These are phyloP conservation scores for Xerocomellus chrysenteron DNA, from an alignment of 768 basidiomycete species.

Conservation along the genomic window DNA sequence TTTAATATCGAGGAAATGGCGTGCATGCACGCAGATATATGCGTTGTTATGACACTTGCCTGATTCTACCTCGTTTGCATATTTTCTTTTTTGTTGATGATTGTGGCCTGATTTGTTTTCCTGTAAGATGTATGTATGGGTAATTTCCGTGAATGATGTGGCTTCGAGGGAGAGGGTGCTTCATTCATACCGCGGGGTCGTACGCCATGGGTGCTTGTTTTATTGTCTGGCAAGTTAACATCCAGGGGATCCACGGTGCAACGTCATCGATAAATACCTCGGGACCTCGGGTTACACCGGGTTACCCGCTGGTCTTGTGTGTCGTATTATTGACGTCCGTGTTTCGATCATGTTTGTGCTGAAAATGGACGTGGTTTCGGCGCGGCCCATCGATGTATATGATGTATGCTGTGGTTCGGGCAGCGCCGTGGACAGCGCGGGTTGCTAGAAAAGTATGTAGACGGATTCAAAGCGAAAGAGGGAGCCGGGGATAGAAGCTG, in stretches of 20 bases:
- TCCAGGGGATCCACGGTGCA: neutral
- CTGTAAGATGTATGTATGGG: constrained; percentile 37
- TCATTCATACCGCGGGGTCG: neutral
- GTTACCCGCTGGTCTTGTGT: neutral
- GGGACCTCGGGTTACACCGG: neutral
- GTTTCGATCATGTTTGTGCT: neutral
- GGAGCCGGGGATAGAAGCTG: too few relatives aligned
- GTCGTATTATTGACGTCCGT: neutral
- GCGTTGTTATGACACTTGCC: neutral
- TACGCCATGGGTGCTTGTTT: too few relatives aligned
- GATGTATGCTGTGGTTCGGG: neutral
- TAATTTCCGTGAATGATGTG: neutral
- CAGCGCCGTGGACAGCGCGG: too few relatives aligned
- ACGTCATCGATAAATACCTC: neutral
- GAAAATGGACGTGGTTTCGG: neutral
- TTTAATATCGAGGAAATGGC: neutral
- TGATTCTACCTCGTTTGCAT: neutral
- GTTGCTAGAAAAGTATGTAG: too few relatives aligned
- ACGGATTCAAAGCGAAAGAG: neutral
- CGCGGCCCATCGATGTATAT: too few relatives aligned
- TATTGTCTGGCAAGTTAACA: too few relatives aligned
- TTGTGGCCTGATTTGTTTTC: constrained; percentile 9
- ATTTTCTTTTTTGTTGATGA: neutral
- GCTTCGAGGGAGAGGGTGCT: neutral
- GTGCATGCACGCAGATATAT: neutral